Base-by-base conservation (phyloP, 495 filamentous ascomycete species). In the Xylaria nigripes region DNA sequence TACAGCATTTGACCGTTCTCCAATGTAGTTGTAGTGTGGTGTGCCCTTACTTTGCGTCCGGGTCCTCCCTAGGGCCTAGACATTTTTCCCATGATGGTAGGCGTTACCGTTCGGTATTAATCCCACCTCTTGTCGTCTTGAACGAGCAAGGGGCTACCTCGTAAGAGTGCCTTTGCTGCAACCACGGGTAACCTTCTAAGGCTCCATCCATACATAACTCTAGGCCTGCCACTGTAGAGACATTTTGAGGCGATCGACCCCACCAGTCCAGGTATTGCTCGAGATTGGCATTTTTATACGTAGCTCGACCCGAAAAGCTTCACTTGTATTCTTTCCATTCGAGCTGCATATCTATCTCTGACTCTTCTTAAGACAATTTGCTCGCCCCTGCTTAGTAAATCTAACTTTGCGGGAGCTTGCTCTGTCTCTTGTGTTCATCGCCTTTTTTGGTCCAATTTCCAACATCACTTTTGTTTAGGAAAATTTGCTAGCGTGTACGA, bases 71-170 rank as follows among this genome's bases (percentile, higher is more conserved):
- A 67, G 73, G 65, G 63, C 70, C 65, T 72, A 67, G 73, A 64
- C 68, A 67, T 70, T 72, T n/a, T 68, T 68, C 75, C 73, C 72
- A 68, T 66, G 66, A 69, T 61, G 66, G 68, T 64, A 68, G 61
- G 65, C 60, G 62, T 68, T 72, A 66, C 67, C 64, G 61, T 64
- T 69, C 72, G 73, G 72, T 75, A 77, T 74, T 75, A 70, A 74
- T 68, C 65, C 72, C 65, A 71, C 70, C 64, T 72, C 67, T 45
- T 70, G 68, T 72, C 70, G 70, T 71, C 70, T 70, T 62, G 59
- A 64, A 64, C 23, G 68, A 64, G 46, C 70, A 72, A 69, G 71
- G 69, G 65, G 16, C 58, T 66, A 59, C 62, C 67, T 70, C 65
- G 63, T 62, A 65, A 62, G 60, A 60, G 60, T 58, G 66, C 60